Evolutionary conservation across 192 early-diverging fungal species (phyloP).

Genomic region (Coemansia guatemalensis): DNA sequence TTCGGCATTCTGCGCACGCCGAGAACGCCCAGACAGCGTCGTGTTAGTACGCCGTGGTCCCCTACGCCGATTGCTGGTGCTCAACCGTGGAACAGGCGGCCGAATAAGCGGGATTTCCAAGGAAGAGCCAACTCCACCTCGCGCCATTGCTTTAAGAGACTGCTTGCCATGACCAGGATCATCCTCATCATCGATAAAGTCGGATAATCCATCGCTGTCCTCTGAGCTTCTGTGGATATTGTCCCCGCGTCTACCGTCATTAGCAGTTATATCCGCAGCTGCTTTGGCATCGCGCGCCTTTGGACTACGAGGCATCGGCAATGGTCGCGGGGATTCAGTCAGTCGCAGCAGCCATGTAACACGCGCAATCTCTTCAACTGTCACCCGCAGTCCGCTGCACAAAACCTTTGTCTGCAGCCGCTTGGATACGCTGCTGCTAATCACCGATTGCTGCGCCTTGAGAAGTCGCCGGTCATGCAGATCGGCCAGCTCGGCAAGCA

Average conservation of each 20-base stretch:
- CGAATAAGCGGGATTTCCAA: background rate
- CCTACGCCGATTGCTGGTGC: no score
- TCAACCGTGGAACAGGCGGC: no score
- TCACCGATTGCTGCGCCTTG: background rate
- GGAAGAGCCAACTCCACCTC: no score
- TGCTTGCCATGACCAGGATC: background rate
- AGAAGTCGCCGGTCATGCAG: conserved; percentile 17
- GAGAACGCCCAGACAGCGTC: background rate
- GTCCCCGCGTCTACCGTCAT: no score
- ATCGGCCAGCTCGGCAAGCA: conserved; percentile 4
- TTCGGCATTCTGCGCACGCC: background rate
- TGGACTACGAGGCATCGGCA: background rate
- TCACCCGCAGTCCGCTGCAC: conserved; percentile 16
- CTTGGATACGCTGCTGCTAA: no score
- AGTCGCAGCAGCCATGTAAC: no score
- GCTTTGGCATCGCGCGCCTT: background rate
- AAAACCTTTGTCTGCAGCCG: conserved; percentile 1
- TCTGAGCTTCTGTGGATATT: no score
- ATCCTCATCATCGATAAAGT: conserved; percentile 52
- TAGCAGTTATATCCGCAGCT: no score
- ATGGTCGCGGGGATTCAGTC: conserved; percentile 14
- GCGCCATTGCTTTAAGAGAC: no score
- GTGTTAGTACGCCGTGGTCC: no score
- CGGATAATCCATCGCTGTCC: conserved; percentile 37
- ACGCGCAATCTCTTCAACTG: conserved; percentile 19